Evolutionary conservation across 768 basidiomycete species (phyloP), one percentile per base, ranked within the genome.

Genomic region (Boletus edulis): DNA sequence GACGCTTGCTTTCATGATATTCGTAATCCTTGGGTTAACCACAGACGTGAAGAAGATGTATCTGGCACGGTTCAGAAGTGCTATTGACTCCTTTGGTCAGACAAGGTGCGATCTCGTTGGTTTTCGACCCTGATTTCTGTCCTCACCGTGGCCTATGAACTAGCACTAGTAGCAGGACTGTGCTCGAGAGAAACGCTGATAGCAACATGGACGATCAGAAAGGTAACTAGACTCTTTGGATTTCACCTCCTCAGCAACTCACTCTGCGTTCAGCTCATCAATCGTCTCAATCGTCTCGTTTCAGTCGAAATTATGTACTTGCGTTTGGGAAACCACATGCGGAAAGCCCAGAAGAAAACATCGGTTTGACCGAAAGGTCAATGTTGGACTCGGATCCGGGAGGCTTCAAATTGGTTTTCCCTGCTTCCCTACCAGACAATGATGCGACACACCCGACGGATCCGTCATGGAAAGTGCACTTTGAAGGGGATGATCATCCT

Each of bases 11-110:
- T 62, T 54, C 17, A n/a, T 58, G 4, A 15, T 66, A 7, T 66
- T 65, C 11, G 5, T 44, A 13, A n/a, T 66, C 24, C 52, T 65
- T 44, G 64, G 63, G 12, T 38, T 58, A 15, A 62, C 61, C 1
- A 27, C 46, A 4, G 64, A 66, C 5, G 35, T 57, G 31, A 60
- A 50, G 52, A 63, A 17, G 51, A 53, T 59, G 51, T 65, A 57
- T 29, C 12, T 38, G 27, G 32, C 20, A 7, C 41, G 49, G 9
- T 37, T 61, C 45, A 57, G 34, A 47, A 29, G 41, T 14, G 6
- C 10, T 32, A 20, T 45, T 3, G 46, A 41, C 6, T 20, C 47
- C 34, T 4, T 17, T 1, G 6, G 32, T 46, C 50, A 29, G 12
- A 9, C 41, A 24, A 18, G 49, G 62, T 63, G 8, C 12, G 50